These are phyloP conservation scores for Phytophthora syringae DNA, from an alignment of 352 stramenopile genomes.

Conservation along the genomic window DNA sequence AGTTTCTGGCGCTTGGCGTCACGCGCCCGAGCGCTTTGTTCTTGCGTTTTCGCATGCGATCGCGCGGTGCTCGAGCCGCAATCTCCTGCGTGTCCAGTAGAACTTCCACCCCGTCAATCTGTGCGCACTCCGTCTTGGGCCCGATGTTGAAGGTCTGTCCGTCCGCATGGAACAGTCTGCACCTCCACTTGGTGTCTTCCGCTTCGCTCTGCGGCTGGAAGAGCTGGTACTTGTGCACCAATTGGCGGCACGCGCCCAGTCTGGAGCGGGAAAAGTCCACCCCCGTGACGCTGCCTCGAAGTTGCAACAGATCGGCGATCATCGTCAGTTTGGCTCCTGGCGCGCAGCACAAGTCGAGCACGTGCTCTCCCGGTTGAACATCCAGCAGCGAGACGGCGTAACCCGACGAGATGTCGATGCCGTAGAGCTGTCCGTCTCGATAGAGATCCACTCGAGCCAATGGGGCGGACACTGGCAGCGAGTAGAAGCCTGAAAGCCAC, in stretches of 20 bases:
- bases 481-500: conserved; percentile 76
- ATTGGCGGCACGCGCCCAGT: conserved; percentile 85
- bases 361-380: conserved; percentile 73
- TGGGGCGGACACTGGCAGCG: conserved; percentile 51
- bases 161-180: conserved; percentile 80
- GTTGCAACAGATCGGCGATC: conserved; percentile 85
- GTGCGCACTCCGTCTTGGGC: conserved; percentile 51
- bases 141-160: conserved; percentile 74
- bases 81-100: conserved; percentile 81
- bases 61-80: conserved; percentile 40
- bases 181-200: conserved; percentile 49
- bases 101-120: conserved; percentile 46
- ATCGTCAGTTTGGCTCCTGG: conserved; percentile 93
- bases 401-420: conserved; percentile 85
- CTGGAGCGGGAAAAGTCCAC: conserved; percentile 90
- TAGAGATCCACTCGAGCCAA: conserved; percentile 61
- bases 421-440: conserved; percentile 64
- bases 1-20: conserved; percentile 56
- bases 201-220: conserved; percentile 34
- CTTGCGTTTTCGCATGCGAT: conserved; percentile 84
- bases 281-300: conserved; percentile 69
- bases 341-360: conserved; percentile 95
- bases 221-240: conserved; percentile 94
- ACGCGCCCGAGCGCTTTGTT: conserved; percentile 91
- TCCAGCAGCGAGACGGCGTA: conserved; percentile 71